Conservation (phyloP, 306 rosid species). For the Aeschynomene evenia region DNA sequence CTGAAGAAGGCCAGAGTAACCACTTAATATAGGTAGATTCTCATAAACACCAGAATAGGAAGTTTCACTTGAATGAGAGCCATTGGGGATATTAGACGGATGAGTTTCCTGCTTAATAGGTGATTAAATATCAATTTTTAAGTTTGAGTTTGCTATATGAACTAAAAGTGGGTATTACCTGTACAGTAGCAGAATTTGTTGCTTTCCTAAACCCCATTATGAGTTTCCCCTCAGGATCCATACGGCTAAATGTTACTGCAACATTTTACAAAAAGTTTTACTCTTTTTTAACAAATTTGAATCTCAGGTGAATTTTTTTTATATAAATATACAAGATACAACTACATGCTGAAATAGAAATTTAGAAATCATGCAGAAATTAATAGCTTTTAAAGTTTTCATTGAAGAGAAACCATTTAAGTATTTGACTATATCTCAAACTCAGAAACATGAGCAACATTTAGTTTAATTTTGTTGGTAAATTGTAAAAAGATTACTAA, state of each 20-base stretch:
- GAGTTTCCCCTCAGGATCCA: slow-evolving; percentile 99
- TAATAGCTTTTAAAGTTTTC: background rate
- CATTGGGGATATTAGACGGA: slow-evolving; percentile 72
- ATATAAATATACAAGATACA: background rate
- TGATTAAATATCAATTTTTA: slow-evolving; percentile 45
- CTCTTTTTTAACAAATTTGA: slow-evolving; percentile 4
- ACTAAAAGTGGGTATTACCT: slow-evolving; percentile 64
- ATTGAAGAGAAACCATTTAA: slow-evolving; percentile 9
- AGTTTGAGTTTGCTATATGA: slow-evolving; percentile 38
- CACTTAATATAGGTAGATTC: slow-evolving; percentile 91
- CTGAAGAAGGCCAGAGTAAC: slow-evolving; percentile 95
- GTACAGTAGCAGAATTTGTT: slow-evolving; percentile 61
- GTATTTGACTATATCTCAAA: slow-evolving; percentile 16
- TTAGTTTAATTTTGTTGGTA: background rate
- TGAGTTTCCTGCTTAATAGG: slow-evolving; percentile 76
- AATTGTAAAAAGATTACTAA: background rate
- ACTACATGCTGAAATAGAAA: background rate
- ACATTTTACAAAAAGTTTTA: slow-evolving; percentile 4
- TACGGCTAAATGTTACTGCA: slow-evolving; percentile 96
- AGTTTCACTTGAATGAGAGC: slow-evolving; percentile 83
- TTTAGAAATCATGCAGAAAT: slow-evolving; percentile 17
- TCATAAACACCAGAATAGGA: slow-evolving; percentile 84
- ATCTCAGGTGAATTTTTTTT: background rate
- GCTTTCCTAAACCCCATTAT: slow-evolving; percentile 98
- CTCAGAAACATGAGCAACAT: slow-evolving; percentile 5